Conservation (phyloP, 805 yeast species). For the Wickerhamomyces silvicola region DNA sequence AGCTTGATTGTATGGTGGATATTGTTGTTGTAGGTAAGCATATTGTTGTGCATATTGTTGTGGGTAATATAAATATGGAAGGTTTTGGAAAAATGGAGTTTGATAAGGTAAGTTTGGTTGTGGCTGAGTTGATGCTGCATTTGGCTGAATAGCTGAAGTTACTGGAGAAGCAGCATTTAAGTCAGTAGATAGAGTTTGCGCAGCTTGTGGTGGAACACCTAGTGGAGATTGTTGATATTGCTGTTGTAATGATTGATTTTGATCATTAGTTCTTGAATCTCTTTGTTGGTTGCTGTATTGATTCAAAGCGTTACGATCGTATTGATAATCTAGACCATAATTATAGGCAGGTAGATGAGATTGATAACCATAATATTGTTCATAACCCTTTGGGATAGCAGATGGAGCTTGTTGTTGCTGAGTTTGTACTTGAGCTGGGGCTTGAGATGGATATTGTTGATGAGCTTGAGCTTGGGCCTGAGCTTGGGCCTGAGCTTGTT, state of each 20-base stretch:
- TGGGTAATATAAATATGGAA: slow-evolving; percentile 24
- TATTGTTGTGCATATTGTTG: slow-evolving; percentile 13
- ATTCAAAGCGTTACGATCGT: slow-evolving; percentile 4
- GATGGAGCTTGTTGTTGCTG: slow-evolving; percentile 14
- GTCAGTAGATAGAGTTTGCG: slow-evolving; percentile 12
- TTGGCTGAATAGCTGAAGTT: slow-evolving; percentile 23
- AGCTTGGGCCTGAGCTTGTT: not conserved
- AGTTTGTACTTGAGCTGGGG: slow-evolving; percentile 12
- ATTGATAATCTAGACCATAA: slow-evolving; percentile 11
- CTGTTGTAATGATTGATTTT: slow-evolving; percentile 10
- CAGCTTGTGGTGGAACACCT: slow-evolving; percentile 22
- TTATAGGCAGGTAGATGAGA: slow-evolving; percentile 12
- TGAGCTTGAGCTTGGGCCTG: slow-evolving; percentile 9
- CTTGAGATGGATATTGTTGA: slow-evolving; percentile 10
- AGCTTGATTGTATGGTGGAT: slow-evolving; percentile 10
- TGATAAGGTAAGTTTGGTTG: slow-evolving; percentile 21
- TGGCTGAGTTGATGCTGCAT: slow-evolving; percentile 13
- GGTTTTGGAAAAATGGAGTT: slow-evolving; percentile 14
- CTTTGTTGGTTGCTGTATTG: slow-evolving; percentile 3
- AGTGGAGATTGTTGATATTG: slow-evolving; percentile 22
- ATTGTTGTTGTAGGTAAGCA: slow-evolving; percentile 9
- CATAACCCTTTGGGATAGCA: slow-evolving; percentile 28
- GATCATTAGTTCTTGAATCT: slow-evolving; percentile 8
- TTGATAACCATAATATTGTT: slow-evolving; percentile 22
- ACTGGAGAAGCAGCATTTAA: slow-evolving; percentile 22